Conservation (phyloP, 2,329 filamentous ascomycete species). For the Fonsecaea nubica region DNA sequence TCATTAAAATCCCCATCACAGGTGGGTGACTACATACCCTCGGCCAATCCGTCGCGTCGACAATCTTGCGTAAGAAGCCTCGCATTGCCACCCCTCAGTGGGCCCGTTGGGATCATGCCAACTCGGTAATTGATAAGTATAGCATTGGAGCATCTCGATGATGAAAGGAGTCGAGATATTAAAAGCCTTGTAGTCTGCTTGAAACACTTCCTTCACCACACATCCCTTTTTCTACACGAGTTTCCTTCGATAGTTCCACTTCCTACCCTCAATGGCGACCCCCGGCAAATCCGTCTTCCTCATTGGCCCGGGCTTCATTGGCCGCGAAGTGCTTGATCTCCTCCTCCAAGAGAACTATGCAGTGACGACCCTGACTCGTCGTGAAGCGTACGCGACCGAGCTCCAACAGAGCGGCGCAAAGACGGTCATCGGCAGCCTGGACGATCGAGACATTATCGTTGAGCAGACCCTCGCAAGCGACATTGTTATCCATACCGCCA, state of each 20-base stretch:
- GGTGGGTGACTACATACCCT: neutral
- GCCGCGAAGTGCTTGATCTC: slow-evolving; percentile 55
- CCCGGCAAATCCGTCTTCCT: slow-evolving; percentile 36
- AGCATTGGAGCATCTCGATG: neutral
- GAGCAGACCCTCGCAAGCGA: slow-evolving; percentile 49
- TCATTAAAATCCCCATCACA: neutral
- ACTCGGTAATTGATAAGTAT: neutral
- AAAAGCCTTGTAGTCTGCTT: neutral
- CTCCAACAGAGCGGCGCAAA: slow-evolving; percentile 46
- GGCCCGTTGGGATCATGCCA: neutral
- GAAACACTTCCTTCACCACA: neutral
- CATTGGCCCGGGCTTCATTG: slow-evolving; percentile 44
- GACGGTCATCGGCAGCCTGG: slow-evolving; percentile 51
- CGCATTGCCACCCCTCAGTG: neutral
- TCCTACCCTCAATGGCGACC: neutral
- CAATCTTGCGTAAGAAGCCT: neutral
- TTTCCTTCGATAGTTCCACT: neutral
- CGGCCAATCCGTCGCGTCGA: neutral
- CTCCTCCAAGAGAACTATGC: slow-evolving; percentile 52
- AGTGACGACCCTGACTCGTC: slow-evolving; percentile 47
- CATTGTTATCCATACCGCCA: slow-evolving; percentile 58
- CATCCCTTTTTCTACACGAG: neutral
- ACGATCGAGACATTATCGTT: slow-evolving; percentile 51
- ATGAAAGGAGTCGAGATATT: neutral
- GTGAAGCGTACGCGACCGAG: slow-evolving; percentile 29